Conservation (phyloP, 805 yeast genomes). For the Schizosaccharomyces lindneri region DNA sequence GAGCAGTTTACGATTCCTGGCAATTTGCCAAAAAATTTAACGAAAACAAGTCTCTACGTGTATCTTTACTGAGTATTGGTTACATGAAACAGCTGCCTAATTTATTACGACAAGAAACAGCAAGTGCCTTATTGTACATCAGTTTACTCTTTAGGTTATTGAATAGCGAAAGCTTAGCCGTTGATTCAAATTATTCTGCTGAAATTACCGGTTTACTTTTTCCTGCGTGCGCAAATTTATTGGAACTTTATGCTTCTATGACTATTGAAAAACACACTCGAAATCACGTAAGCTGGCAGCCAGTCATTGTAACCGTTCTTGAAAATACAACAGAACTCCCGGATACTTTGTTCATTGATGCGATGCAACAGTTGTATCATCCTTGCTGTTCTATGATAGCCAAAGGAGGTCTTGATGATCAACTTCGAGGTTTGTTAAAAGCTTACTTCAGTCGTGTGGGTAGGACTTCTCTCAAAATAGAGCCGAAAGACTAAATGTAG, state of each 20-base stretch:
- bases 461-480: neutral
- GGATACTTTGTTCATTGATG: neutral
- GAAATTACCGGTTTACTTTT: neutral
- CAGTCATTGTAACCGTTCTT: neutral
- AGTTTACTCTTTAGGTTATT: constrained; percentile 59
- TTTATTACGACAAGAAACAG: constrained; percentile 69
- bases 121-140: constrained; percentile 68
- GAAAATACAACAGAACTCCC: neutral
- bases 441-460: neutral
- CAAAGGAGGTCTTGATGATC: neutral
- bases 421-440: neutral
- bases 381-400: neutral
- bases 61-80: constrained; percentile 76
- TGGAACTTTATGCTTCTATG: neutral
- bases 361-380: neutral
- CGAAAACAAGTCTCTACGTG: constrained; percentile 64
- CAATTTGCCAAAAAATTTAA: constrained; percentile 69
- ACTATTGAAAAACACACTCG: neutral
- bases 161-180: constrained; percentile 17
- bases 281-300: neutral
- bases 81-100: constrained; percentile 83
- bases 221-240: neutral
- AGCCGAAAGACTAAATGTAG: no score
- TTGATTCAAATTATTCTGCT: neutral
- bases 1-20: constrained; percentile 41